Conservation (phyloP, 306 rosid genomes). For the Astragalus glycyphyllos region DNA sequence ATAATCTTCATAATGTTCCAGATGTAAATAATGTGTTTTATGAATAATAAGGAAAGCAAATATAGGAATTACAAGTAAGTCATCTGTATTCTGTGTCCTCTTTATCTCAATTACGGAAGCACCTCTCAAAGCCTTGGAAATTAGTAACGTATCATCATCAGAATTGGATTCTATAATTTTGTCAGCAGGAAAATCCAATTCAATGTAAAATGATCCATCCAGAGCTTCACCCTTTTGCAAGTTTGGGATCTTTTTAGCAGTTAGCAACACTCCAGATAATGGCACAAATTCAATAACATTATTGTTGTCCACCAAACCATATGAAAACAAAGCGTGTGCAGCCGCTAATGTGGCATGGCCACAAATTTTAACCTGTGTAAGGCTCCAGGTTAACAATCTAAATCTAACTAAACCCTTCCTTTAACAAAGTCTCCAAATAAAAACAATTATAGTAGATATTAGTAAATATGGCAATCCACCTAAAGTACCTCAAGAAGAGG, state of each 20-base stretch:
- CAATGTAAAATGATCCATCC: constrained; percentile 39
- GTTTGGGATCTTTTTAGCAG: constrained; percentile 44
- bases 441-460: background rate
- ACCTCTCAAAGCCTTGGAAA: constrained; percentile 52
- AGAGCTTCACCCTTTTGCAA: background rate
- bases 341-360: constrained; percentile 81
- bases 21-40: too few species aligned
- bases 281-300: constrained; percentile 58
- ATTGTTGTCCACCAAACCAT: constrained; percentile 51
- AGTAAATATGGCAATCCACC: too few species aligned
- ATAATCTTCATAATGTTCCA: constrained; percentile 15
- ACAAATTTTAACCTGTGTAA: constrained; percentile 62
- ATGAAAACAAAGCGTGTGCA: constrained; percentile 56
- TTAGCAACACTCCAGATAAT: constrained; percentile 59
- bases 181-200: constrained; percentile 55
- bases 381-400: background rate
- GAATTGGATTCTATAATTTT: constrained; percentile 41
- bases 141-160: constrained; percentile 35
- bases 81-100: constrained; percentile 25
- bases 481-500: background rate
- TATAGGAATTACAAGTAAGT: constrained; percentile 46
- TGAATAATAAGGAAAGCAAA: background rate
- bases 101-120: constrained; percentile 47
- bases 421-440: background rate
- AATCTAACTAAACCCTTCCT: background rate